A percentile compares a stretch with the other conserved stretches of the same genome.
phyloP scores from a whole-genome alignment of 495 filamentous ascomycete species.

The Neurospora sp. region DNA sequence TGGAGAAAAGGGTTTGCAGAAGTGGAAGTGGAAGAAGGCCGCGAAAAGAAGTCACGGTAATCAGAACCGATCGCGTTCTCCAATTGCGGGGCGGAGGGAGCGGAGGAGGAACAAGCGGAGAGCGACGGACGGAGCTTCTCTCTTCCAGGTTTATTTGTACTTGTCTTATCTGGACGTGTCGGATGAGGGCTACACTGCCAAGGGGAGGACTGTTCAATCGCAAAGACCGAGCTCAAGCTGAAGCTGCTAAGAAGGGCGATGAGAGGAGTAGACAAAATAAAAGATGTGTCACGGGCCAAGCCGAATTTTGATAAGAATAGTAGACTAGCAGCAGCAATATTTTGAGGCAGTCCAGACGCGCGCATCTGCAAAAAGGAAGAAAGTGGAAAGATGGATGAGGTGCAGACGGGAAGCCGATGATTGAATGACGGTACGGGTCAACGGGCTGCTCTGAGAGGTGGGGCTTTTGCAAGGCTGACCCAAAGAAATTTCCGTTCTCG shows the following conservation, averaged over 20 bases:
- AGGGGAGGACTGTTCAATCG: not conserved
- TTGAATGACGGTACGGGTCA: not conserved
- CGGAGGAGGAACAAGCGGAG: not conserved
- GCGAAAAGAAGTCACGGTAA: not conserved
- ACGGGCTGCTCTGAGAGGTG: not conserved
- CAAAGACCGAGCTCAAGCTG: not conserved
- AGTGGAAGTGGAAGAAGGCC: not conserved
- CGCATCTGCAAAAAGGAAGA: not conserved
- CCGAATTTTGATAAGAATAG: not conserved
- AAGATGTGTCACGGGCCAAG: not conserved
- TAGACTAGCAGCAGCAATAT: not conserved
- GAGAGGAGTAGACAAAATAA: not conserved
- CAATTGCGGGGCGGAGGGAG: not conserved
- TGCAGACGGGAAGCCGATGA: not conserved
- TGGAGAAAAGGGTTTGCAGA: not conserved
- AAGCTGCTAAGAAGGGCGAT: not conserved
- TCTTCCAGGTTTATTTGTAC: not conserved
- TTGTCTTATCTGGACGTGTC: not conserved
- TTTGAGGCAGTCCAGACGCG: not conserved
- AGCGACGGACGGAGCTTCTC: not conserved
- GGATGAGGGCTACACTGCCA: not conserved
- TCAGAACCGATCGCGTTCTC: not conserved
- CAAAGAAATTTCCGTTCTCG: slow-evolving; percentile 6
- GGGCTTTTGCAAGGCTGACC: slow-evolving; percentile 2
- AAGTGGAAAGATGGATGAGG: not conserved